These are phyloP conservation scores for Boletus pseudopeckii DNA, from an alignment of 768 basidiomycete genomes.

Conservation along the genomic window DNA sequence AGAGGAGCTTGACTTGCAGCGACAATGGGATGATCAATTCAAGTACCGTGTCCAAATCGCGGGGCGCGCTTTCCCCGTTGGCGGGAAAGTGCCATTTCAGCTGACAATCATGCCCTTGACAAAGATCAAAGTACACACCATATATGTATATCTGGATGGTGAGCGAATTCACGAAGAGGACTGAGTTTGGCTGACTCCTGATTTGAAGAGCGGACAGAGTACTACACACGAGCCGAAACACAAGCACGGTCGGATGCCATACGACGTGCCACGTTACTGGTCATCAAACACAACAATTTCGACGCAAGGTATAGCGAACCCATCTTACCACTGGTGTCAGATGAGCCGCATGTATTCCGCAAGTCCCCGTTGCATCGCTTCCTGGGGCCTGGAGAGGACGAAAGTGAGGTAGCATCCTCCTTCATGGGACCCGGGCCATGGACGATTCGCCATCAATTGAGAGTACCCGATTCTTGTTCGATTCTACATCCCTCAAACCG, in stretches of 20 bases:
- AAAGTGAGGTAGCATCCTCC: constrained; percentile 54
- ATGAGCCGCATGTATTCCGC: constrained; percentile 58
- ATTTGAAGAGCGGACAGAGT: constrained; percentile 71
- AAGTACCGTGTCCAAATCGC: constrained; percentile 76
- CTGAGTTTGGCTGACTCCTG: neutral
- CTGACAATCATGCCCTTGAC: constrained; percentile 80
- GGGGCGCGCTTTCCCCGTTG: constrained; percentile 77
- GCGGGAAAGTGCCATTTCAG: constrained; percentile 74
- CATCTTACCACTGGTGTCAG: constrained; percentile 76
- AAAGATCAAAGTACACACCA: constrained; percentile 76
- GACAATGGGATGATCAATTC: constrained; percentile 88
- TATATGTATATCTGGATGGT: constrained; percentile 83
- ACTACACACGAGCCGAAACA: constrained; percentile 65
- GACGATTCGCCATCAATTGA: constrained; percentile 67
- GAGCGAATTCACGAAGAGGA: constrained; percentile 18
- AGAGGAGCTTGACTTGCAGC: constrained; percentile 76
- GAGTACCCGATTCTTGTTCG: constrained; percentile 62
- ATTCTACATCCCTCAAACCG: constrained; percentile 75
- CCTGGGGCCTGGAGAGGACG: constrained; percentile 45
- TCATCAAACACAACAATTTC: constrained; percentile 42
- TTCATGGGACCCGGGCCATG: constrained; percentile 85
- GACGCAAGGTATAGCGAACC: constrained; percentile 51
- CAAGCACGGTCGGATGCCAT: constrained; percentile 68
- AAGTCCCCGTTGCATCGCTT: constrained; percentile 64
- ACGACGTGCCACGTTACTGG: constrained; percentile 57